Base-by-base conservation (phyloP, 2,329 filamentous ascomycete species). In the Coleophoma crateriformis region DNA sequence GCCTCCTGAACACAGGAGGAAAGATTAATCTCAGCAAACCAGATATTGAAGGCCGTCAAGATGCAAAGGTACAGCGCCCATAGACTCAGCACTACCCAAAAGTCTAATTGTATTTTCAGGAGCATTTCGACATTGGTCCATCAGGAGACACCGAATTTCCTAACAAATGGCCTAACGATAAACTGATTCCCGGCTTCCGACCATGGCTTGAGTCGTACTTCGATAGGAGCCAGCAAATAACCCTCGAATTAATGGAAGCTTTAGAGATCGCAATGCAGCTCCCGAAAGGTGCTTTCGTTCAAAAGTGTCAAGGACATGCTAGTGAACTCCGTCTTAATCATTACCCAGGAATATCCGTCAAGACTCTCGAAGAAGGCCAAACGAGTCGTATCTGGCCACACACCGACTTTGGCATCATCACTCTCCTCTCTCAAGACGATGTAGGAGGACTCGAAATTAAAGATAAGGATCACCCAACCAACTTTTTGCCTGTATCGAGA, bases 391-490 rank as follows among this genome's bases (percentile, higher is more conserved):
- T 77, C 54, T 68, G 72, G 1, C 67, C 71, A 1, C 75, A 78
- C 58, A 74, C 68, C 4, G 76, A 78, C 53, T 78, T 72, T 71
- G 71, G 63, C 59, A 67, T 51, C 54, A 49, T 77, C 38, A 78
- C 75, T 0, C 55, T 78, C 54, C 63, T 77, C 10, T 75, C 76
- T 53, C 75, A 78, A 56, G 74, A 78, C 53, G 67, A 68, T 14
- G 67, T 66, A 48, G 72, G 72, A 6, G 74, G 74, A 0, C 57
- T 78, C n/a, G 69, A 77, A 54, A 69, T 76, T n/a, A 67, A 73
- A 54, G 68, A 74, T 46, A 63, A 67, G 8, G 54, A 59, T 17
- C 50, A 56, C 10, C 58, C 59, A 2, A 69, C 68, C 1, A 60
- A 51, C 1, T 76, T 70, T 48, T 57, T 71, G 11, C 62, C 68